These are phyloP conservation scores for Anthracocystis setariae DNA, from an alignment of 1,284 basidiomycete genomes.

Conservation along the genomic window DNA sequence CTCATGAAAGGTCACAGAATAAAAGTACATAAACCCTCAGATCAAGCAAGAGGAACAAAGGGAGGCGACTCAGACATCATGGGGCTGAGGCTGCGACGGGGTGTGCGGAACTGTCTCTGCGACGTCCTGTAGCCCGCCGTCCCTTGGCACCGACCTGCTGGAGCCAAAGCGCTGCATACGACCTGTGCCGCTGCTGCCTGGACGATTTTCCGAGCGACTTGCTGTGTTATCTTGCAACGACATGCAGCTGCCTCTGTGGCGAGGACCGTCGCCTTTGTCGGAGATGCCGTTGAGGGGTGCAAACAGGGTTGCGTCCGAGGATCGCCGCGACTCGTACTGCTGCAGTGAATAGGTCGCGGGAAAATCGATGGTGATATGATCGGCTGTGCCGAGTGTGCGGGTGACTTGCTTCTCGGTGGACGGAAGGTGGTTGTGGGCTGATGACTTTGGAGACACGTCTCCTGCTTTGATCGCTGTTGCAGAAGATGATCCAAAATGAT, in stretches of 20 bases:
- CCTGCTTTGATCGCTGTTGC: constrained; percentile 12
- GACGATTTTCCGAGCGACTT: constrained; percentile 24
- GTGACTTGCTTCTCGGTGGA: constrained; percentile 15
- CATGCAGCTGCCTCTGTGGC: constrained; percentile 3
- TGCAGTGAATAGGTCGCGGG: constrained; percentile 19
- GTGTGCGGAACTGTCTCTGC: constrained; percentile 18
- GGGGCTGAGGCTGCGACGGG: not conserved
- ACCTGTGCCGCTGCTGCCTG: constrained; percentile 33
- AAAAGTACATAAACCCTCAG: constrained; percentile 18
- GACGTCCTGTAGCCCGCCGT: constrained; percentile 32
- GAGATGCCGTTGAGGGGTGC: constrained; percentile 6
- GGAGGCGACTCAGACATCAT: constrained; percentile 2
- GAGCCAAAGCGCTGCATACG: constrained; percentile 40
- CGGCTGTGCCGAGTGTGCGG: constrained; percentile 10
- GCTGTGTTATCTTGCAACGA: constrained; percentile 8
- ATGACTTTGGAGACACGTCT: constrained; percentile 13
- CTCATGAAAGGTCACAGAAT: not conserved
- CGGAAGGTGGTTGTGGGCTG: constrained; percentile 5
- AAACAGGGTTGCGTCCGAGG: constrained; percentile 46
- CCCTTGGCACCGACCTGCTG: constrained; percentile 29
- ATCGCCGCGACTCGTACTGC: constrained; percentile 40
- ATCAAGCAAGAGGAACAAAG: not conserved
- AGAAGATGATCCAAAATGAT: constrained; percentile 3
- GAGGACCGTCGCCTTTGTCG: constrained; percentile 18
- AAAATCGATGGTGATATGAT: constrained; percentile 24